Percentiles rank a stretch among this genome's conserved stretches.
phyloP scores from a whole-genome alignment of 2,329 filamentous ascomycete genomes.

The Phialophora macrospora region DNA sequence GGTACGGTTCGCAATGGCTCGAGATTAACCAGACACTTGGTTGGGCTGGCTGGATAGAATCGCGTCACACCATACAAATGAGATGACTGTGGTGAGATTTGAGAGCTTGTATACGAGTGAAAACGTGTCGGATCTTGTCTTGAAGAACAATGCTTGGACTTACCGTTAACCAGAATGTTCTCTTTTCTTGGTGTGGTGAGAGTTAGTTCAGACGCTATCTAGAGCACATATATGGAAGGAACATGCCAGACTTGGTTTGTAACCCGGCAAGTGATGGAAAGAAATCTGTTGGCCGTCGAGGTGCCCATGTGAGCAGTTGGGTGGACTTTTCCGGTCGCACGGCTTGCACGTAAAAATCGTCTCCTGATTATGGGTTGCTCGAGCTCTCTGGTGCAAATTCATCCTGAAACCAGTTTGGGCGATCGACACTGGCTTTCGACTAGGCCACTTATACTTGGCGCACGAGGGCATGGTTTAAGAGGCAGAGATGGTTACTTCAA shows the following conservation, averaged over 20 bases:
- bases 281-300: not conserved
- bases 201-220: not conserved
- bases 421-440: not conserved
- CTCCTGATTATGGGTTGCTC: not conserved
- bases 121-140: no score
- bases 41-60: not conserved
- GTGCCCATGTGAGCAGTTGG: not conserved
- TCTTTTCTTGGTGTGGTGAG: not conserved
- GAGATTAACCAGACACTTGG: not conserved
- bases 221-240: not conserved
- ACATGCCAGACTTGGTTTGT: not conserved
- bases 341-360: not conserved
- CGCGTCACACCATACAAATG: not conserved
- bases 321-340: not conserved
- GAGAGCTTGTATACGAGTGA: no score
- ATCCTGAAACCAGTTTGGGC: not conserved
- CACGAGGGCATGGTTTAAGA: not conserved
- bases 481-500: not conserved
- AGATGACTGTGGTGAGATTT: not conserved
- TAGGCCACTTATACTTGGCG: not conserved
- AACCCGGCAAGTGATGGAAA: not conserved
- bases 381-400: not conserved
- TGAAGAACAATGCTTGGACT: not conserved
- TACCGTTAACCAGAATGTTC: not conserved
- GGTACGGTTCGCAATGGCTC: not conserved